phyloP scores from a whole-genome alignment of 805 yeast species.

The Candida glaebosa region DNA sequence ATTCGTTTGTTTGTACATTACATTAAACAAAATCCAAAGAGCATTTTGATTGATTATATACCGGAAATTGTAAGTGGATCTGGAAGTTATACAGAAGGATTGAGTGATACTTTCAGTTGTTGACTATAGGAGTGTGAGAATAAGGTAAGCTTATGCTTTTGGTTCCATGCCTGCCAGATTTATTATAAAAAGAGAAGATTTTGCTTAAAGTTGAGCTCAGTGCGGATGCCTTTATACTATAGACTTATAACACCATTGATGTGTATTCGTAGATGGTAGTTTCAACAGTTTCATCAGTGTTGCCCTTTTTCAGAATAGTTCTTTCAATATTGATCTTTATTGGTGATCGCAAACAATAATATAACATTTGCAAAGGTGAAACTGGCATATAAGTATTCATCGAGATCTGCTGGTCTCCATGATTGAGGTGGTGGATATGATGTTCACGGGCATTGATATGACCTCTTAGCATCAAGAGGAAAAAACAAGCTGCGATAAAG shows the following conservation, averaged over 20 bases:
- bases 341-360: neutral
- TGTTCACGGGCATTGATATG: constrained; percentile 47
- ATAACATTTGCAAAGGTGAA: neutral
- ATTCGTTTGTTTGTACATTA: too few relatives aligned
- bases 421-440: constrained; percentile 21
- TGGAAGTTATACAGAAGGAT: too few relatives aligned
- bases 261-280: neutral
- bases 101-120: too few relatives aligned
- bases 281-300: neutral
- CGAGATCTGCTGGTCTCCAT: neutral
- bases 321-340: constrained; percentile 1
- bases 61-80: too few relatives aligned
- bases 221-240: too few relatives aligned
- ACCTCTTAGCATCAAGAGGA: constrained; percentile 47
- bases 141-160: too few relatives aligned
- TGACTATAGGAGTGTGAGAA: too few relatives aligned
- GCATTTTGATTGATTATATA: too few relatives aligned
- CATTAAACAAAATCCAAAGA: too few relatives aligned
- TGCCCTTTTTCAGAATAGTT: neutral
- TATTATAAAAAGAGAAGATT: too few relatives aligned
- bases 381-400: neutral
- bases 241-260: neutral
- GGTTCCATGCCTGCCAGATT: too few relatives aligned
- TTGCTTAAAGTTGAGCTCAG: too few relatives aligned
- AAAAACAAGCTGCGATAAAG: constrained; percentile 44